These are phyloP conservation scores for Fonsecaea monophora DNA, from an alignment of 2,329 filamentous ascomycete genomes.

Conservation along the genomic window DNA sequence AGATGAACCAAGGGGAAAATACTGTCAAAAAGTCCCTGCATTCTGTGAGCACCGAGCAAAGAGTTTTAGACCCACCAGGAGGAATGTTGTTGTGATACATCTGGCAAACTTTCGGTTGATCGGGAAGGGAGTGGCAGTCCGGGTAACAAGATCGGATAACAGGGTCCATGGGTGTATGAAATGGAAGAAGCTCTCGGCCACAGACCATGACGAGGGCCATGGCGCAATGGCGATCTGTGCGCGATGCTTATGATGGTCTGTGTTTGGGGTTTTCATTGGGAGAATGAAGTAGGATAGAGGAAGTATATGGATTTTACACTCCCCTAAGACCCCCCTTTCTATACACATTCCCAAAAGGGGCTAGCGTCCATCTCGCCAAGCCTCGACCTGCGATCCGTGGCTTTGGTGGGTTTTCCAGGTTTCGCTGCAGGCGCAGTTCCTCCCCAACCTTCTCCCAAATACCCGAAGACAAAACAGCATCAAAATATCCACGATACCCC, in stretches of 20 bases:
- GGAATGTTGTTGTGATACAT: conserved; percentile 2
- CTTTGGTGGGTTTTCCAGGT: neutral
- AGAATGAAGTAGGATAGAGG: neutral
- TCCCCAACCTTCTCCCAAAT: neutral
- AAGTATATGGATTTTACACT: neutral
- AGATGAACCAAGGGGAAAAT: neutral
- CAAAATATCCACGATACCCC: neutral
- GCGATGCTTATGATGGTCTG: neutral
- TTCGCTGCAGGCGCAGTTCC: neutral
- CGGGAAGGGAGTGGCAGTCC: neutral
- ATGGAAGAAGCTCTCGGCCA: neutral
- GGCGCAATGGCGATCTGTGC: conserved; percentile 1
- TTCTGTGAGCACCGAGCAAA: neutral
- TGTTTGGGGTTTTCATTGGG: neutral
- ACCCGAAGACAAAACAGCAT: neutral
- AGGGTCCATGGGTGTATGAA: neutral
- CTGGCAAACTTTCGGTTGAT: neutral
- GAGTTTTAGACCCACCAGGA: neutral
- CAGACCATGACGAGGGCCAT: neutral
- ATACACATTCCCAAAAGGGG: neutral
- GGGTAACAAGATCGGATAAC: neutral
- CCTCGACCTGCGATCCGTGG: neutral
- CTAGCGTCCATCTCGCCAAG: neutral
- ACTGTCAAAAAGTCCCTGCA: neutral
- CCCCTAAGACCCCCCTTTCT: neutral